Evolutionary conservation across 75 land plant species (phyloP).

Genomic region (Cunninghamia lanceolata): DNA sequence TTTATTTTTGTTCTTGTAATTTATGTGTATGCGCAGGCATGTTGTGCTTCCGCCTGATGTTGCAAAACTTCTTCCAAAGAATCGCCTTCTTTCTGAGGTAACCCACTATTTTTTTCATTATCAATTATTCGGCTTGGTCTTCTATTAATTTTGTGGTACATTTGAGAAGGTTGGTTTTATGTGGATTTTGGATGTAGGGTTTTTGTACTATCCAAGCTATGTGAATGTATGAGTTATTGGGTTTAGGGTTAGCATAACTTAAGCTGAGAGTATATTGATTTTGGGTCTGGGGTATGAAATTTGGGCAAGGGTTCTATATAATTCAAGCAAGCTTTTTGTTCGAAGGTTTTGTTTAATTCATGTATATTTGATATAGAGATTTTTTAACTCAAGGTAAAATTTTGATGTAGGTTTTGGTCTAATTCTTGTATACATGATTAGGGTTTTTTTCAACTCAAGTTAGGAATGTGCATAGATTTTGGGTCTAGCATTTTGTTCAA

Average conservation of each 20-base stretch:
- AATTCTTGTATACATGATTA: background rate
- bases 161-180: too few relatives aligned
- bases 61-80: slow-evolving; percentile 82
- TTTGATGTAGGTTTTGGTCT: too few relatives aligned
- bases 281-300: background rate
- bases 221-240: too few relatives aligned
- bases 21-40: slow-evolving; percentile 45
- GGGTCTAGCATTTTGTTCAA: background rate
- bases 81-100: slow-evolving; percentile 88
- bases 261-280: too few relatives aligned
- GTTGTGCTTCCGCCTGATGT: slow-evolving; percentile 92
- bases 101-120: background rate
- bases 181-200: too few relatives aligned
- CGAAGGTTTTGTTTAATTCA: background rate
- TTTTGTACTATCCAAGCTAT: too few relatives aligned
- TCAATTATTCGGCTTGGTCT: background rate
- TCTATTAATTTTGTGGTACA: background rate
- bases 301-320: too few relatives aligned
- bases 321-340: too few relatives aligned
- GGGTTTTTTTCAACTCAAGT: background rate
- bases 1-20: background rate
- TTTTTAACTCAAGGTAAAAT: too few relatives aligned
- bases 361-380: too few relatives aligned
- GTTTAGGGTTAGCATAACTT: too few relatives aligned
- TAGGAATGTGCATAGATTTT: background rate